phyloP scores from a whole-genome alignment of 1,139 yeast genomes.

The Nakaseomyces sp. region DNA sequence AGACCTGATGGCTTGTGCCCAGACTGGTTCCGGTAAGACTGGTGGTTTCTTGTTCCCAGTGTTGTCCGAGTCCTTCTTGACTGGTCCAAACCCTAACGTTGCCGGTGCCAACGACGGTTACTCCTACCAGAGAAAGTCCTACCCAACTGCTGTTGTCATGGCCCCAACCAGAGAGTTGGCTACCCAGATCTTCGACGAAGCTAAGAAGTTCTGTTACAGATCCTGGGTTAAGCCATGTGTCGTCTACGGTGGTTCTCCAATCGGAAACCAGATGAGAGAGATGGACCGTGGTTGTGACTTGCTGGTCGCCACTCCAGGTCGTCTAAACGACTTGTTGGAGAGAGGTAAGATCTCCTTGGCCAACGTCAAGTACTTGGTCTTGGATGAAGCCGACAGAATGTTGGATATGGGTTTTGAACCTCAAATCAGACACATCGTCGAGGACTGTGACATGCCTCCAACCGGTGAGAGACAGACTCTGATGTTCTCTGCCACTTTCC shows the following conservation, averaged over 20 bases:
- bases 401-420: constrained; percentile 99
- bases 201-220: constrained; percentile 91
- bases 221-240: constrained; percentile 98
- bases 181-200: constrained; percentile 92
- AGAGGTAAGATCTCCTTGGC: constrained; percentile 86
- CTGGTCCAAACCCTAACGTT: constrained; percentile 72
- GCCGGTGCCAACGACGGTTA: constrained; percentile 40
- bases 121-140: constrained; percentile 68
- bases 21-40: constrained; percentile 99
- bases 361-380: constrained; percentile 85
- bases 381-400: constrained; percentile 99
- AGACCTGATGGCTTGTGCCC: constrained; percentile 99
- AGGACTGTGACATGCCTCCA: constrained; percentile 94
- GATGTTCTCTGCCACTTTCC: constrained; percentile 99
- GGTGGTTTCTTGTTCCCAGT: constrained; percentile 99
- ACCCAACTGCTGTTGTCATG: constrained; percentile 88
- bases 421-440: constrained; percentile 96
- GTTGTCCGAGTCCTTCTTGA: constrained; percentile 77
- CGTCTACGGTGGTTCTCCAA: constrained; percentile 97
- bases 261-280: constrained; percentile 77
- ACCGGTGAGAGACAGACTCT: constrained; percentile 88
- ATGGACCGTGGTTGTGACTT: constrained; percentile 92
- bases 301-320: constrained; percentile 97
- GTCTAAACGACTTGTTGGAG: constrained; percentile 90
- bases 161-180: constrained; percentile 99